Conservation (phyloP, 176 grass and related monocot genomes). For the Triticum monococcum region DNA sequence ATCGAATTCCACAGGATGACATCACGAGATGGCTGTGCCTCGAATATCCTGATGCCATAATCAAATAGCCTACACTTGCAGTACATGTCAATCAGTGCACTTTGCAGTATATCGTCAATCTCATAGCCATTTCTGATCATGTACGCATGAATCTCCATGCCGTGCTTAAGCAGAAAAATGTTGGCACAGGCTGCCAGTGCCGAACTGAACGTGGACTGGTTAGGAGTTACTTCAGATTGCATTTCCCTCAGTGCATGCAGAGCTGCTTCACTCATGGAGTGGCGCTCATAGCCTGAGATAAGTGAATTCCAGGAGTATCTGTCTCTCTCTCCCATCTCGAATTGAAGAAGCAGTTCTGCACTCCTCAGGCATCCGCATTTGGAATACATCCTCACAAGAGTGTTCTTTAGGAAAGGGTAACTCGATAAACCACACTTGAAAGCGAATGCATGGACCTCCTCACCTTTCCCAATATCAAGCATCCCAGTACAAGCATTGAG, state of each 20-base stretch:
- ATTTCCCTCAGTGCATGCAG: conserved; percentile 64
- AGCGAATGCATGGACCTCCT: conserved; percentile 60
- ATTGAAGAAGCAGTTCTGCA: conserved; percentile 56
- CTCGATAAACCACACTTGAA: conserved; percentile 44
- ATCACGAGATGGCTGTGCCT: conserved; percentile 48
- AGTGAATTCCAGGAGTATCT: conserved; percentile 79
- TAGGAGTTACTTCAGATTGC: conserved; percentile 57
- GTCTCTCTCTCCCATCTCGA: conserved; percentile 57
- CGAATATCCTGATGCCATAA: conserved; percentile 67
- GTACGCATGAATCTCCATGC: conserved; percentile 88
- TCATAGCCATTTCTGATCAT: conserved; percentile 71
- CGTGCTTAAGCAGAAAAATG: conserved; percentile 68
- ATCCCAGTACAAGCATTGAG: conserved; percentile 75
- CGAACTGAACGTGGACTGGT: conserved; percentile 69
- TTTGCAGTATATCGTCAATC: conserved; percentile 74
- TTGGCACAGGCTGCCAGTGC: conserved; percentile 86
- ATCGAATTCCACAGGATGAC: conserved; percentile 81
- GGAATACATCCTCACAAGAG: conserved; percentile 76
- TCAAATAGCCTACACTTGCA: conserved; percentile 83
- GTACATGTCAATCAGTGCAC: conserved; percentile 90
- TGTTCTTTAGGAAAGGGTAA: conserved; percentile 50
- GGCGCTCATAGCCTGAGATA: conserved; percentile 72
- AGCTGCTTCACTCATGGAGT: conserved; percentile 73
- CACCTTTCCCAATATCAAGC: conserved; percentile 63
- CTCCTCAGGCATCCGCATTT: conserved; percentile 75